Conservation (phyloP, 2,329 filamentous ascomycete genomes). For the Xylaria sp. region DNA sequence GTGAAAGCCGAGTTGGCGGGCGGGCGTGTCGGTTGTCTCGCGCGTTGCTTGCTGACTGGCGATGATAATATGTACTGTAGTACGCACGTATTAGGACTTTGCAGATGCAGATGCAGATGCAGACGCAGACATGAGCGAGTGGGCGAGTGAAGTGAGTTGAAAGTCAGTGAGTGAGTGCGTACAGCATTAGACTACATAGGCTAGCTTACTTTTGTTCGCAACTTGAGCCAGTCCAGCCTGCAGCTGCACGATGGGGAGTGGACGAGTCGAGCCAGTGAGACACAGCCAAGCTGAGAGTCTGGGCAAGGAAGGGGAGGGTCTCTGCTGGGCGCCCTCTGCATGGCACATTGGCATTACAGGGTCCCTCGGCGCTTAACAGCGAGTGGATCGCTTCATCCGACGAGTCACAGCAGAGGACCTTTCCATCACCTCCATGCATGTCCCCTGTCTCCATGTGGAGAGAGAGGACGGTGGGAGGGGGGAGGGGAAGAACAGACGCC, state of each 20-base stretch:
- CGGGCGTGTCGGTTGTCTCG: slow-evolving; percentile 31
- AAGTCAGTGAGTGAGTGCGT: neutral
- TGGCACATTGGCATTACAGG: slow-evolving; percentile 55
- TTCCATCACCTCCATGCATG: slow-evolving; percentile 36
- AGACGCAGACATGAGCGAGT: neutral
- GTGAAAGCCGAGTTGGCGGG: slow-evolving; percentile 24
- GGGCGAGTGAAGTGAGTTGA: neutral
- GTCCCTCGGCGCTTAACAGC: slow-evolving; percentile 66
- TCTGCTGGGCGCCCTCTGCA: slow-evolving; percentile 56
- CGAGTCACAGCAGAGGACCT: slow-evolving; percentile 51
- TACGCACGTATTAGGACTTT: slow-evolving; percentile 27
- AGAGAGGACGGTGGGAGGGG: slow-evolving; percentile 16
- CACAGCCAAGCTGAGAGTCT: slow-evolving; percentile 41
- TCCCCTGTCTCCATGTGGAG: slow-evolving; percentile 18
- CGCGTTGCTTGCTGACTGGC: slow-evolving; percentile 26
- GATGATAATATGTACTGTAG: slow-evolving; percentile 9
- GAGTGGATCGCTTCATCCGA: slow-evolving; percentile 56
- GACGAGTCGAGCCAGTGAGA: slow-evolving; percentile 46
- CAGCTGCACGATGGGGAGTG: slow-evolving; percentile 47
- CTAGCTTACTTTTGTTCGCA: neutral
- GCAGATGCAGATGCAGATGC: slow-evolving; percentile 39
- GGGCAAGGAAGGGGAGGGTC: slow-evolving; percentile 11
- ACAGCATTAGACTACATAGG: neutral
- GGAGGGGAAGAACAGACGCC: neutral
- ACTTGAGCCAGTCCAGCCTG: slow-evolving; percentile 42